These are phyloP conservation scores for Candida koratica DNA, from an alignment of 805 yeast genomes.

Conservation along the genomic window DNA sequence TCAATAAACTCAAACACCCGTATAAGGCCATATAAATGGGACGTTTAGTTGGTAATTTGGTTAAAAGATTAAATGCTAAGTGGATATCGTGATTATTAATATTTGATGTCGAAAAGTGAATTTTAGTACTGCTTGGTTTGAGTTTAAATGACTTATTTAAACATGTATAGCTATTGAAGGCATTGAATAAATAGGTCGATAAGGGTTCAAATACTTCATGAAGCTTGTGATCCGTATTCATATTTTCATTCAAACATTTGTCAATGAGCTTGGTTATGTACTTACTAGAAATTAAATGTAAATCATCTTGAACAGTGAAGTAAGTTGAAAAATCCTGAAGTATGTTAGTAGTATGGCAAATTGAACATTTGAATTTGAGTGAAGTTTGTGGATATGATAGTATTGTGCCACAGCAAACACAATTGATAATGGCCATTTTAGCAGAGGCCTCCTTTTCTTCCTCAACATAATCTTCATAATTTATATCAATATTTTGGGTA, in stretches of 20 bases:
- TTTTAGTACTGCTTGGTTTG: conserved; percentile 21
- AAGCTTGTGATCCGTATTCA: conserved; percentile 12
- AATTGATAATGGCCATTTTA: conserved; percentile 21
- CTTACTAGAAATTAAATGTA: conserved; percentile 26
- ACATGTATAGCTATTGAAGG: conserved; percentile 46
- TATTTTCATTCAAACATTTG: conserved; percentile 24
- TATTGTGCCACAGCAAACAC: conserved; percentile 38
- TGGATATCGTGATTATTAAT: conserved; percentile 48
- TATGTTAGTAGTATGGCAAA: conserved; percentile 52
- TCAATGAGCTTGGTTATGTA: conserved; percentile 32
- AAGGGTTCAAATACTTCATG: conserved; percentile 47
- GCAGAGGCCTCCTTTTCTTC: conserved; percentile 6
- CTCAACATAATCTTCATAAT: not conserved
- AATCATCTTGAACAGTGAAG: conserved; percentile 5
- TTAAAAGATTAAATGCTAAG: conserved; percentile 43
- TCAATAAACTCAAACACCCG: conserved; percentile 50
- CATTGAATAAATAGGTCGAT: conserved; percentile 40
- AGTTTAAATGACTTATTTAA: conserved; percentile 55
- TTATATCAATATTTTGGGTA: conserved; percentile 1
- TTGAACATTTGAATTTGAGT: conserved; percentile 53
- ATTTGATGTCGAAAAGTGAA: conserved; percentile 44
- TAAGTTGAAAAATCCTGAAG: conserved; percentile 14
- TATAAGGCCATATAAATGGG: conserved; percentile 56
- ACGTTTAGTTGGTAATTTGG: conserved; percentile 53
- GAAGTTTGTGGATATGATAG: conserved; percentile 26